Evolutionary conservation across 108 stramenopile species (phyloP), one percentile per base, ranked within the genome.

Genomic region (Skeletonema grethae): DNA sequence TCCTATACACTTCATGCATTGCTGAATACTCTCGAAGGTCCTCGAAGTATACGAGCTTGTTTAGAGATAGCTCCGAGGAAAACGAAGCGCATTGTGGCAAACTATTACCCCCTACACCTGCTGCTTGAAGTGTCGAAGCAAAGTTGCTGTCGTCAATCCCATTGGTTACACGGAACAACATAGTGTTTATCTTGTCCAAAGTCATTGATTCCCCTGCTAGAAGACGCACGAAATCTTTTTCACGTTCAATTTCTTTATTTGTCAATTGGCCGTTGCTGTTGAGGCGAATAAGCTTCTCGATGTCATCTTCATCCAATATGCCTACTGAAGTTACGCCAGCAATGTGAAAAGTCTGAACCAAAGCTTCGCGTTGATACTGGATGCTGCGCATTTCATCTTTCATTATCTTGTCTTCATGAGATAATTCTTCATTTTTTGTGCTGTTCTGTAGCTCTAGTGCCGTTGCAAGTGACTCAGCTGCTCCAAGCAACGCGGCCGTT

Each of bases 1-100:
- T 41, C 20, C 65, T 25, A 35, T 79, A 67, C 3, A 79, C 67
- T 41, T 69, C 58, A 46, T 69, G 67, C 63, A 59, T 35, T 68
- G 77, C 32, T 16, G 82, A 15, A 65, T 79, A 75, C 31, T 82
- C 82, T 38, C 64, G 56, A 8, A 79, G 39, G 43, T 82, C 73
- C 1, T 74, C 63, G 30, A 64, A 82, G 53, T 82, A 75, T 13
- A 82, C 64, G 15, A 77, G 53, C 4, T 72, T 61, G 12, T 65
- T 67, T 32, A 82, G 35, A 31, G 39, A 46, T 20, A 13, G 18
- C 7, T 18, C 45, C 16, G 80, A 81, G 25, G 61, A 64, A 61
- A 81, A 81, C 30, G 36, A 15, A 11, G 71, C 64, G 16, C 63
- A 50, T 22, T 75, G 30, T 12, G 53, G n/a, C 59, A 59, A 56